Conservation (phyloP, 2,329 filamentous ascomycete genomes). For the Acrocalymma vagum region DNA sequence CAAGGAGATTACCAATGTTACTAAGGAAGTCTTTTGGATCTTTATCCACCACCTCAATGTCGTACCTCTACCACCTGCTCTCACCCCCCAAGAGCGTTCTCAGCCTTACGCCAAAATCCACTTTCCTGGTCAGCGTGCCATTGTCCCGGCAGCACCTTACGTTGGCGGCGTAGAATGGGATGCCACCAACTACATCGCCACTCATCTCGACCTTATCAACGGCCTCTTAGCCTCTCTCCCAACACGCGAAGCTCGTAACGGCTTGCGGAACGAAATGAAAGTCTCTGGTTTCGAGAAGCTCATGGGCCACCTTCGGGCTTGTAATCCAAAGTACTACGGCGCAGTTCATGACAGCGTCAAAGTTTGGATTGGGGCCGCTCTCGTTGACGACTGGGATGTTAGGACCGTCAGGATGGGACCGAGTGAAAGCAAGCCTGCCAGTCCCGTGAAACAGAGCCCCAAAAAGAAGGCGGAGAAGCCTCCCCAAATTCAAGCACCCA, state of each 20-base stretch:
- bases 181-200: slow-evolving; percentile 93
- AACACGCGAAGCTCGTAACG: slow-evolving; percentile 74
- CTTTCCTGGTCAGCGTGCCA: slow-evolving; percentile 86
- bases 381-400: slow-evolving; percentile 88
- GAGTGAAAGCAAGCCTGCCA: slow-evolving; percentile 45
- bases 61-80: slow-evolving; percentile 66
- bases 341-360: slow-evolving; percentile 88
- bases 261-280: slow-evolving; percentile 77
- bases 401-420: slow-evolving; percentile 79
- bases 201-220: slow-evolving; percentile 91
- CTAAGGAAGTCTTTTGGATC: slow-evolving; percentile 99
- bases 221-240: slow-evolving; percentile 86
- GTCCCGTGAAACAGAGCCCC: slow-evolving; percentile 49
- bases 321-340: slow-evolving; percentile 98
- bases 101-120: slow-evolving; percentile 66
- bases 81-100: slow-evolving; percentile 18
- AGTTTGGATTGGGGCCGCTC: slow-evolving; percentile 88
- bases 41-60: slow-evolving; percentile 95
- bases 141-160: slow-evolving; percentile 92
- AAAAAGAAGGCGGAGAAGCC: slow-evolving; percentile 49
- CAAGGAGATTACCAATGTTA: slow-evolving; percentile 90
- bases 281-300: slow-evolving; percentile 91
- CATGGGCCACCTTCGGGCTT: slow-evolving; percentile 84
- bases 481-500: slow-evolving; percentile 48
- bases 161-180: slow-evolving; percentile 99